Conservation (phyloP, 2,329 filamentous ascomycete species). For the Pseudogymnoascus verrucosus region DNA sequence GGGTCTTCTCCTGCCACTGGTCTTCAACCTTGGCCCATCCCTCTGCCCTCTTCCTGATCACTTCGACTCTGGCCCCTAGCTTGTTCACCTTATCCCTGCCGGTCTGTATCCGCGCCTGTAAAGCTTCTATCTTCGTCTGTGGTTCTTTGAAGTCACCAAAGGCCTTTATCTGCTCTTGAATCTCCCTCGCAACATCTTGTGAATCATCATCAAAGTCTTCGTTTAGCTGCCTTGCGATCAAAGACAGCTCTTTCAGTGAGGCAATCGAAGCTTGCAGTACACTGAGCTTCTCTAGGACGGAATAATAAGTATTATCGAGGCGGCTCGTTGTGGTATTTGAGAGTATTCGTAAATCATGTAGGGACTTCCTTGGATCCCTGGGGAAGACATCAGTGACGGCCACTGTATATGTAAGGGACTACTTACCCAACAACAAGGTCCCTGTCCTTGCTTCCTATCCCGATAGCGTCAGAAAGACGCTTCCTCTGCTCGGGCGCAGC, state of each 20-base stretch:
- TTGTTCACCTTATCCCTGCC: slow-evolving; percentile 52
- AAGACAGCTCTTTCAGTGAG: slow-evolving; percentile 59
- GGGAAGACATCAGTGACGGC: slow-evolving; percentile 10
- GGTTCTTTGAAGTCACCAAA: slow-evolving; percentile 59
- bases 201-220: slow-evolving; percentile 53
- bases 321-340: slow-evolving; percentile 55
- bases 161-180: slow-evolving; percentile 42
- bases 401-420: neutral
- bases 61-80: slow-evolving; percentile 55
- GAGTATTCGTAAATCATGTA: slow-evolving; percentile 48
- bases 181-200: slow-evolving; percentile 50
- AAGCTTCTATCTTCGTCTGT: slow-evolving; percentile 50
- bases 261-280: slow-evolving; percentile 56
- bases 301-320: slow-evolving; percentile 68
- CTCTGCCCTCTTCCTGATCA: slow-evolving; percentile 56
- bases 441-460: neutral
- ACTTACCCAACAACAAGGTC: neutral
- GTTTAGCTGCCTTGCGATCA: slow-evolving; percentile 49
- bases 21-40: slow-evolving; percentile 59
- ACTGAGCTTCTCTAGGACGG: slow-evolving; percentile 60
- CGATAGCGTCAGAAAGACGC: neutral
- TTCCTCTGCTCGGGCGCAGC: neutral
- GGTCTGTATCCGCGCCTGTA: slow-evolving; percentile 53
- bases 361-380: slow-evolving; percentile 45
- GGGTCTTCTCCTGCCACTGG: slow-evolving; percentile 61